Evolutionary conservation across 345 rosid species (phyloP).

Genomic region (Bretschneidera sinensis): DNA sequence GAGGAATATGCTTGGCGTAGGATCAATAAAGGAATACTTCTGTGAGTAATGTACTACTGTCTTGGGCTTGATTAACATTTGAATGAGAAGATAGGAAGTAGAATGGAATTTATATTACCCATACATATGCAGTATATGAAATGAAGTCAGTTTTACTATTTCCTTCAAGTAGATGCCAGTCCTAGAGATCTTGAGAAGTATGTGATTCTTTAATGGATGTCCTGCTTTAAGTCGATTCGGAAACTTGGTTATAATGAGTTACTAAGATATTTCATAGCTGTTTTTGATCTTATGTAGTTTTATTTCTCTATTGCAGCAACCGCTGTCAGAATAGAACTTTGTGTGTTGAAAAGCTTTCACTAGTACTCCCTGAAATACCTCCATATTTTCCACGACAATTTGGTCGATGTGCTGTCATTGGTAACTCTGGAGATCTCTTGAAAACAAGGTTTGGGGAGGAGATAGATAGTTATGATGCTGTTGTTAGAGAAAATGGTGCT

Average conservation of each 20-base stretch:
- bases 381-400: slow-evolving; percentile 82
- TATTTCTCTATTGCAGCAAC: slow-evolving; percentile 48
- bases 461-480: slow-evolving; percentile 83
- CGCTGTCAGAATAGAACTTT: slow-evolving; percentile 67
- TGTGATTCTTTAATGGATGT: too few relatives aligned
- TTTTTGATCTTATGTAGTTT: slow-evolving; percentile 8
- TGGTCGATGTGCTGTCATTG: slow-evolving; percentile 88
- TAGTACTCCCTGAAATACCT: slow-evolving; percentile 78
- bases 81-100: neutral
- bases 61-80: neutral
- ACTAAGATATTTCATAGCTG: too few relatives aligned
- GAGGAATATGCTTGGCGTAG: slow-evolving; percentile 95
- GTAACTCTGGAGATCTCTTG: slow-evolving; percentile 92
- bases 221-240: neutral
- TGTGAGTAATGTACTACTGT: slow-evolving; percentile 43
- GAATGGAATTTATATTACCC: too few relatives aligned
- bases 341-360: slow-evolving; percentile 80
- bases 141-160: neutral
- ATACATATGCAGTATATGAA: neutral
- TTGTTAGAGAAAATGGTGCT: slow-evolving; percentile 90
- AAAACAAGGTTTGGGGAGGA: slow-evolving; percentile 87
- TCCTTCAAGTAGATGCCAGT: neutral
- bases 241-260: neutral
- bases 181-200: too few relatives aligned
- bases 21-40: slow-evolving; percentile 82